Evolutionary conservation across 768 basidiomycete genomes (phyloP).

Genomic region (Suillus subluteus): DNA sequence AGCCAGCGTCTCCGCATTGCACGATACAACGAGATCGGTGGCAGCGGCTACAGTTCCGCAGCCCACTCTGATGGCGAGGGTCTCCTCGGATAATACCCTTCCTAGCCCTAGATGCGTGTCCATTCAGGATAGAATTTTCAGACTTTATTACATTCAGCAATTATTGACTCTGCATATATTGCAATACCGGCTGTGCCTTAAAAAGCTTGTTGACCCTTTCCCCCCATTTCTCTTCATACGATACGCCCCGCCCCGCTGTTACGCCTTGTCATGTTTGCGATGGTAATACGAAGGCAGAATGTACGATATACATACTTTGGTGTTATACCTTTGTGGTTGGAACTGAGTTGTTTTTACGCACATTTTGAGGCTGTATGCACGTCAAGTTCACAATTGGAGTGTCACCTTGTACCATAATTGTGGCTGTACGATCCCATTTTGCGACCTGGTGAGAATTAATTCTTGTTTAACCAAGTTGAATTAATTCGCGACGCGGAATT

Average conservation of each 20-base stretch:
- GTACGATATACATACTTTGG: not conserved
- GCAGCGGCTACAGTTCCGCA: slow-evolving; percentile 55
- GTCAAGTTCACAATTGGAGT: no score
- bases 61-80: slow-evolving; percentile 64
- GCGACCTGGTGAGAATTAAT: no score
- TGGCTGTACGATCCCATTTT: no score
- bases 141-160: not conserved
- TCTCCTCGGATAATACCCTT: slow-evolving; percentile 38
- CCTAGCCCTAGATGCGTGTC: not conserved
- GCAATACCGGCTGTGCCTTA: slow-evolving; percentile 8
- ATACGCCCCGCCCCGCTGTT: slow-evolving; percentile 16
- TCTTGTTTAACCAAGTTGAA: no score
- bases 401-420: no score
- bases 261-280: slow-evolving; percentile 18
- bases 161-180: slow-evolving; percentile 13
- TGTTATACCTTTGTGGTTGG: not conserved
- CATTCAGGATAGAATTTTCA: not conserved
- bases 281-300: slow-evolving; percentile 8
- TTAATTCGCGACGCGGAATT: no score
- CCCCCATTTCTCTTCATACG: slow-evolving; percentile 12
- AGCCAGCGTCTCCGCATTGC: slow-evolving; percentile 74
- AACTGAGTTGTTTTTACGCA: not conserved
- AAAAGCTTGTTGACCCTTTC: slow-evolving; percentile 5
- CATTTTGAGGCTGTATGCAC: no score
- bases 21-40: slow-evolving; percentile 56